Evolutionary conservation across 495 filamentous ascomycete species (phyloP).

Genomic region (Hypoxylon lienhwacheense): DNA sequence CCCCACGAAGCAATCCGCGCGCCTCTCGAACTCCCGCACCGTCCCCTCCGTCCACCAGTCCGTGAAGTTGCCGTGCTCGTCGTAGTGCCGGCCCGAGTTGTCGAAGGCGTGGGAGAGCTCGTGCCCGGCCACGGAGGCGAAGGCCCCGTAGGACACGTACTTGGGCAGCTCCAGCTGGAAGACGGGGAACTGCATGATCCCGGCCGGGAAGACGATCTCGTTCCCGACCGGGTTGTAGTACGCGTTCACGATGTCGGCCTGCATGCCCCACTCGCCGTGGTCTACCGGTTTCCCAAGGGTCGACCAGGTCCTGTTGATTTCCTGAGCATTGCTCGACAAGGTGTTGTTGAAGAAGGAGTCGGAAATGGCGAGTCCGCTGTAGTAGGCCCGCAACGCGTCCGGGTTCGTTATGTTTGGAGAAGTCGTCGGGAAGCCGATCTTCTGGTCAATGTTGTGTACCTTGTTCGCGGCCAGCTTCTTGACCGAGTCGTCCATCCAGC

Average conservation of each 20-base stretch:
- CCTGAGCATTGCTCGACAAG: conserved; percentile 53
- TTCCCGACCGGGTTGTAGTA: conserved; percentile 33
- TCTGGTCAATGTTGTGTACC: conserved; percentile 70
- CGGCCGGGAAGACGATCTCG: conserved; percentile 63
- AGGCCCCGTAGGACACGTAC: conserved; percentile 70
- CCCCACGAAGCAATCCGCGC: conserved; percentile 69
- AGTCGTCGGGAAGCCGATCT: conserved; percentile 72
- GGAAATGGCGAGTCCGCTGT: conserved; percentile 56
- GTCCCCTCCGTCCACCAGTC: conserved; percentile 74
- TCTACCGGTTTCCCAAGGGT: conserved; percentile 63
- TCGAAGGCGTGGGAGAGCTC: conserved; percentile 78
- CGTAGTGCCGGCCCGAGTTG: conserved; percentile 66
- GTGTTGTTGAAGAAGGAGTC: conserved; percentile 63
- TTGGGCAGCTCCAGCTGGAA: conserved; percentile 64
- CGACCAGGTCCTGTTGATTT: conserved; percentile 56
- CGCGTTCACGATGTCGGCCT: conserved; percentile 52
- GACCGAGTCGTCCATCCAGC: conserved; percentile 71
- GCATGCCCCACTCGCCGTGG: conserved; percentile 65
- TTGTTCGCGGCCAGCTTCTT: conserved; percentile 65
- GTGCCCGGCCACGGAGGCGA: conserved; percentile 71
- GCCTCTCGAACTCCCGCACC: conserved; percentile 61
- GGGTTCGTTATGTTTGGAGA: conserved; percentile 65
- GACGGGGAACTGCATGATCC: conserved; percentile 71
- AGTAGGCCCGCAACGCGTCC: conserved; percentile 59
- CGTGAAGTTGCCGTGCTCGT: conserved; percentile 65